Evolutionary conservation across 208 protist genomes (phyloP).

Genomic region (Phytomonas sp.): DNA sequence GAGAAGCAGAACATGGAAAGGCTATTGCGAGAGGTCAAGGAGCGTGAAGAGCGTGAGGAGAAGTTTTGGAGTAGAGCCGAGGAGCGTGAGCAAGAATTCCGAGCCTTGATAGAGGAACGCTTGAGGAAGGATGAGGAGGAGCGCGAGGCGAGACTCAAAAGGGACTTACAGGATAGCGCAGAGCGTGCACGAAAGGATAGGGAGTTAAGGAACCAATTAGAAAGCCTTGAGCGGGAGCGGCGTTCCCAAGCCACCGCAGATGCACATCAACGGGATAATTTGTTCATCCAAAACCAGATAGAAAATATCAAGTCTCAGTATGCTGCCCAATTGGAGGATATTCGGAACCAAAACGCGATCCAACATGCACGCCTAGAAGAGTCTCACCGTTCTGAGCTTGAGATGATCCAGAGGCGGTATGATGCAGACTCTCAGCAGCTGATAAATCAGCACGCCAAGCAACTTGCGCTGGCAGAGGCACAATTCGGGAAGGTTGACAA

Average conservation of each 20-base stretch:
- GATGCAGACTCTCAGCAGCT: conserved; percentile 46
- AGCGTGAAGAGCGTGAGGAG: conserved; percentile 66
- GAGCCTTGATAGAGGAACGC: conserved; percentile 37
- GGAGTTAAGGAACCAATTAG: conserved; percentile 57
- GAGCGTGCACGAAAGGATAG: conserved; percentile 51
- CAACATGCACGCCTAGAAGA: conserved; percentile 59
- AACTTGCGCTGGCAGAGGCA: conserved; percentile 36
- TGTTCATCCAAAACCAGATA: conserved; percentile 50
- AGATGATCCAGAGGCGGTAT: conserved; percentile 61
- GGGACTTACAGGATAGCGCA: conserved; percentile 75
- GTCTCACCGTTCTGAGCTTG: conserved; percentile 54
- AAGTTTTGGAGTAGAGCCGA: conserved; percentile 66
- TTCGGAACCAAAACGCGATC: conserved; percentile 52
- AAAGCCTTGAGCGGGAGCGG: conserved; percentile 65
- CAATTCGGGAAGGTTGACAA: conserved; percentile 53
- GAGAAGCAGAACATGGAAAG: conserved; percentile 50
- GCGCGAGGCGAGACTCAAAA: conserved; percentile 59
- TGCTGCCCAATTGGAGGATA: conserved; percentile 58
- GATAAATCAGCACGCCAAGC: conserved; percentile 45
- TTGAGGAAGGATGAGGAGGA: conserved; percentile 67
- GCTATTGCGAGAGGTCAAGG: conserved; percentile 56
- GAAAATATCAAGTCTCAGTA: conserved; percentile 64
- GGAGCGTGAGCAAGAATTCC: conserved; percentile 60
- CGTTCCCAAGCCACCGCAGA: conserved; percentile 39
- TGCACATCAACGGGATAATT: conserved; percentile 46